Conservation (phyloP, 2,329 filamentous ascomycete genomes). For the Xylaria digitata region DNA sequence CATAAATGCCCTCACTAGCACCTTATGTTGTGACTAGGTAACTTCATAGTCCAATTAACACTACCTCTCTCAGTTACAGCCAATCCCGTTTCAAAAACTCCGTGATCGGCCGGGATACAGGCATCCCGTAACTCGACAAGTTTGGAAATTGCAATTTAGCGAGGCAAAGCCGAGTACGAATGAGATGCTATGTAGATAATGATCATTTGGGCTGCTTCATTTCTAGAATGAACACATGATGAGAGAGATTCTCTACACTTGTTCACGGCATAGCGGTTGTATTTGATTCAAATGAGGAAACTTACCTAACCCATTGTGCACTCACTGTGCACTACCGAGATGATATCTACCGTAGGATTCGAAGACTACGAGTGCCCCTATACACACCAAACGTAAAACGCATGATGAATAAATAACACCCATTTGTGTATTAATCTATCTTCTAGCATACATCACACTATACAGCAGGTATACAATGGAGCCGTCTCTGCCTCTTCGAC, state of each 20-base stretch:
- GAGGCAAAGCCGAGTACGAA: neutral
- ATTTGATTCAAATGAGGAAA: neutral
- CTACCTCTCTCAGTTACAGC: neutral
- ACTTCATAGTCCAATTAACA: neutral
- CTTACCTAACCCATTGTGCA: neutral
- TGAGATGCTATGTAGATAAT: neutral
- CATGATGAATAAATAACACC: neutral
- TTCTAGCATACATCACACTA: neutral
- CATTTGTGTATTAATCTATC: neutral
- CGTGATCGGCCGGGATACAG: constrained; percentile 17
- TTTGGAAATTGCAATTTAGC: constrained; percentile 13
- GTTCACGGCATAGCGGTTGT: neutral
- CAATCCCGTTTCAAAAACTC: constrained; percentile 18
- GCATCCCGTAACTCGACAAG: constrained; percentile 19
- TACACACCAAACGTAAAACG: neutral
- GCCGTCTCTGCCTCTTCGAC: neutral
- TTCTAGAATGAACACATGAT: neutral
- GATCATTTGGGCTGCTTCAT: neutral
- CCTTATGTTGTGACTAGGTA: neutral
- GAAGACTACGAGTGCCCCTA: too few species aligned
- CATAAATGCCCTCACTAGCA: too few species aligned
- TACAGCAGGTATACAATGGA: neutral
- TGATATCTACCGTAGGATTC: too few species aligned
- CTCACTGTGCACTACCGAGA: neutral
- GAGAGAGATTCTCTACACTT: neutral